phyloP scores from a whole-genome alignment of 225 moss, liverwort and hornwort species.

The Rhytidiadelphus loreus region DNA sequence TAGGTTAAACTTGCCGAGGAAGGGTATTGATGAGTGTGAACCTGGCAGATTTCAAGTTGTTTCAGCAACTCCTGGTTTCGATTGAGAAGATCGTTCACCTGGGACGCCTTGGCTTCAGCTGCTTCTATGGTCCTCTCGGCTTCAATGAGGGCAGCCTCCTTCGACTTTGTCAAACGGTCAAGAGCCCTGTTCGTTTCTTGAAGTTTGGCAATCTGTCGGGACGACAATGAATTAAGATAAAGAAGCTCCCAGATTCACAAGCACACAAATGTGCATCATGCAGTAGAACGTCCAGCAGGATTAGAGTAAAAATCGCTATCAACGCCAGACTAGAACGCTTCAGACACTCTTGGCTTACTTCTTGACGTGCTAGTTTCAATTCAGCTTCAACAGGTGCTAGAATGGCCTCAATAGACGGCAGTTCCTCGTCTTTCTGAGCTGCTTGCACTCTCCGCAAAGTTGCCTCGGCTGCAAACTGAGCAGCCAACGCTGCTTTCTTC shows the following conservation, averaged over 20 bases:
- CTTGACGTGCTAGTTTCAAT: constrained; percentile 71
- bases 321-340: not conserved
- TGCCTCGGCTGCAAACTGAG: constrained; percentile 92
- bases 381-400: constrained; percentile 95
- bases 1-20: not conserved
- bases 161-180: constrained; percentile 85
- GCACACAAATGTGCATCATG: not conserved
- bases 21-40: constrained; percentile 6
- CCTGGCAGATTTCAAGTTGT: constrained; percentile 92
- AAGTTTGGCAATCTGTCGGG: constrained; percentile 65
- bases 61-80: constrained; percentile 91
- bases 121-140: constrained; percentile 77
- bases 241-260: not conserved
- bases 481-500: constrained; percentile 82
- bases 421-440: constrained; percentile 91
- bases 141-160: constrained; percentile 90
- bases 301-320: not conserved
- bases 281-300: not conserved
- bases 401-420: constrained; percentile 90
- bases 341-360: constrained; percentile 34
- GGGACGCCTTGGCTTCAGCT: constrained; percentile 92
- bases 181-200: constrained; percentile 90
- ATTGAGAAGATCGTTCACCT: constrained; percentile 94
- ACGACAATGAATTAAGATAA: not conserved
- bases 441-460: constrained; percentile 92